These are phyloP conservation scores for Fusarium fracticaudum DNA, from an alignment of 2,329 filamentous ascomycete genomes.

Conservation along the genomic window DNA sequence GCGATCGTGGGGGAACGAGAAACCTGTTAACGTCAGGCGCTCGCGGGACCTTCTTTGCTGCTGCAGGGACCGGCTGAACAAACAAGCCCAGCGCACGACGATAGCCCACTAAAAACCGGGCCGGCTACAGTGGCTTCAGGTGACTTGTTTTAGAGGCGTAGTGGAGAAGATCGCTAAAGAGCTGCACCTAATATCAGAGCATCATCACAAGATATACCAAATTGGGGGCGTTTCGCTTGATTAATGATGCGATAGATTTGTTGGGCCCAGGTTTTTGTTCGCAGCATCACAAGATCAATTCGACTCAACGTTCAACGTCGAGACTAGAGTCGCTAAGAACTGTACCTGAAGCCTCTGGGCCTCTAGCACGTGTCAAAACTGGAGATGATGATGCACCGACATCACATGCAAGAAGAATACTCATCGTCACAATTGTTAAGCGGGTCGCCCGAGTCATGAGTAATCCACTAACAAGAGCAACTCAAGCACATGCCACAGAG, in stretches of 20 bases:
- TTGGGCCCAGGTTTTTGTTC: neutral
- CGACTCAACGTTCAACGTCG: neutral
- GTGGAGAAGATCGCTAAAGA: conserved; percentile 39
- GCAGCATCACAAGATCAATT: conserved; percentile 27
- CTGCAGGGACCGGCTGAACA: conserved; percentile 43
- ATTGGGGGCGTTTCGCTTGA: conserved; percentile 2
- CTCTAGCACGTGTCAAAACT: conserved; percentile 43
- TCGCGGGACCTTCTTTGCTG: conserved; percentile 20
- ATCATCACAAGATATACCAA: conserved; percentile 13
- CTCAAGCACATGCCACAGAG: conserved; percentile 14
- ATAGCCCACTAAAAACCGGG: conserved; percentile 36
- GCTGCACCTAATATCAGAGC: conserved; percentile 7
- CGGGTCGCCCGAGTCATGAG: conserved; percentile 32
- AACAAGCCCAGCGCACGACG: conserved; percentile 1
- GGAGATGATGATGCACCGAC: conserved; percentile 32
- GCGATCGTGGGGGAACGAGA: conserved; percentile 37
- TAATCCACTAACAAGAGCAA: conserved; percentile 29
- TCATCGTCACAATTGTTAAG: conserved; percentile 25
- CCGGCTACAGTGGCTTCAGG: conserved; percentile 37
- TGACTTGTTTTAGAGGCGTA: conserved; percentile 18
- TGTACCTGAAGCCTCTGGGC: conserved; percentile 25
- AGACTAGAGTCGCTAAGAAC: conserved; percentile 4
- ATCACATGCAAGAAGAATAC: conserved; percentile 38
- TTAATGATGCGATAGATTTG: conserved; percentile 5
- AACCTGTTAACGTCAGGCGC: conserved; percentile 34